Conservation (phyloP, 495 filamentous ascomycete genomes). For the Aspergillus ellipticus region DNA sequence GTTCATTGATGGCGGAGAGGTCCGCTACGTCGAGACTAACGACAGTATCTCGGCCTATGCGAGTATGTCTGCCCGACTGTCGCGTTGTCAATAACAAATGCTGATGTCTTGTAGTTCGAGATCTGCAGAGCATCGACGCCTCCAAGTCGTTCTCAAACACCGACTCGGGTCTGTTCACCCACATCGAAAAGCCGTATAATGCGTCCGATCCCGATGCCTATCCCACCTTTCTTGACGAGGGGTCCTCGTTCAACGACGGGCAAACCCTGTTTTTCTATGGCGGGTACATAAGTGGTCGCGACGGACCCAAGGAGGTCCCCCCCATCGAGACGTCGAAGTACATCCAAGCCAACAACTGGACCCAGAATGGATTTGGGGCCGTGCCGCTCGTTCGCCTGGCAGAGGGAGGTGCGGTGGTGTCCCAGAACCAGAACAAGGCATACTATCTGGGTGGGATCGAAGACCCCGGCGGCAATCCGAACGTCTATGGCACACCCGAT, state of each 20-base stretch:
- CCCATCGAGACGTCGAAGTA: constrained; percentile 4
- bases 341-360: constrained; percentile 3
- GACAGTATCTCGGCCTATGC: neutral
- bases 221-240: neutral
- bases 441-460: neutral
- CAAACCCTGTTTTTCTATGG: constrained; percentile 3
- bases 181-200: neutral
- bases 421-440: neutral
- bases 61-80: neutral
- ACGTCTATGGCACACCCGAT: neutral
- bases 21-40: neutral
- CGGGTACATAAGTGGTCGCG: neutral
- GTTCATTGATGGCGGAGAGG: constrained; percentile 5
- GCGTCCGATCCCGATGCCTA: neutral
- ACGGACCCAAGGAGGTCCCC: neutral
- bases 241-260: neutral
- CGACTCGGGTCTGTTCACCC: neutral
- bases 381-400: neutral
- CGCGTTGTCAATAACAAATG: neutral
- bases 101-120: neutral
- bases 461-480: constrained; percentile 2
- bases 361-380: neutral
- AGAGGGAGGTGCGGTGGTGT: constrained; percentile 2
- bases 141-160: neutral
- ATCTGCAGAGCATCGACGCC: neutral